Percentiles rank a stretch among this genome's conserved stretches.
Evolutionary conservation across 202 grass and related monocot genomes (phyloP).

Genomic region (Saccharum hybrid): DNA sequence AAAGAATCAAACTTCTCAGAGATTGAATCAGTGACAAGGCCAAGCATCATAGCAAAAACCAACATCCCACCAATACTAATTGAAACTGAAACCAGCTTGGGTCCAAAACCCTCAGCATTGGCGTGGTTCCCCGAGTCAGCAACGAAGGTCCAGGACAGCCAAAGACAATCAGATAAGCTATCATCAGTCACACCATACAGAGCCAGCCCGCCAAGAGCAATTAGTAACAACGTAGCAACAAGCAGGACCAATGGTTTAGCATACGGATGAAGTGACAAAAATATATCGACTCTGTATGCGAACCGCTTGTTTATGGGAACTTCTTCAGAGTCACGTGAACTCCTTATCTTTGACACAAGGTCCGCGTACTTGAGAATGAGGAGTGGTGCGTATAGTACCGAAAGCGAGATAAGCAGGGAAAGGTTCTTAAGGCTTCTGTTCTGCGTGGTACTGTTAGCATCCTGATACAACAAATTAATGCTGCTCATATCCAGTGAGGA

Average conservation of each 20-base stretch:
- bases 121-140: slow-evolving; percentile 82
- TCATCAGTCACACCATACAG: slow-evolving; percentile 72
- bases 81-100: slow-evolving; percentile 74
- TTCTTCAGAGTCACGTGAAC: slow-evolving; percentile 52
- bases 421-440: slow-evolving; percentile 56
- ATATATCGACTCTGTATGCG: slow-evolving; percentile 72
- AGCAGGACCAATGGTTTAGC: slow-evolving; percentile 76
- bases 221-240: slow-evolving; percentile 68
- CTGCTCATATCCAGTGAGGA: slow-evolving; percentile 30
- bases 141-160: slow-evolving; percentile 74
- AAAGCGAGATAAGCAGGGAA: slow-evolving; percentile 57
- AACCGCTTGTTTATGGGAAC: slow-evolving; percentile 70
- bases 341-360: slow-evolving; percentile 53
- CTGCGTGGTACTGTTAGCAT: slow-evolving; percentile 8
- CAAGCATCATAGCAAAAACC: slow-evolving; percentile 91
- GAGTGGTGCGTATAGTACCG: slow-evolving; percentile 47
- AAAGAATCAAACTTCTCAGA: slow-evolving; percentile 87
- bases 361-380: slow-evolving; percentile 64
- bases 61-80: slow-evolving; percentile 84
- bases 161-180: slow-evolving; percentile 68
- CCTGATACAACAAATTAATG: slow-evolving; percentile 26
- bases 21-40: slow-evolving; percentile 75
- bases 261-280: slow-evolving; percentile 70
- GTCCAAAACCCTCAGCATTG: slow-evolving; percentile 59
- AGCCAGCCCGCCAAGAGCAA: slow-evolving; percentile 65